These are phyloP conservation scores for Acarospora socialis DNA, from an alignment of 2,329 filamentous ascomycete genomes.

Conservation along the genomic window DNA sequence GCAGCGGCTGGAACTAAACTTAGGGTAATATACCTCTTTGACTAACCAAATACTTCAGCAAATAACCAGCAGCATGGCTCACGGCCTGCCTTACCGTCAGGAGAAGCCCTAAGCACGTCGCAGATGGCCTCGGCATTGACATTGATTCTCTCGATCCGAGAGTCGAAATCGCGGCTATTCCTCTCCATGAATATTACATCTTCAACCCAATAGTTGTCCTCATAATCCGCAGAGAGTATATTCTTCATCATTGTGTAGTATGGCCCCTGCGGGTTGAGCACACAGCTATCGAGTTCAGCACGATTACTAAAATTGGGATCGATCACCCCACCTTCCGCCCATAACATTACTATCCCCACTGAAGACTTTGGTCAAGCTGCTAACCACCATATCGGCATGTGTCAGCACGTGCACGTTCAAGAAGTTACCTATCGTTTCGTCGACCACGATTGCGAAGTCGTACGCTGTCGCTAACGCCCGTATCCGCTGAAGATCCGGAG, in stretches of 20 bases:
- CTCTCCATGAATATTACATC: slow-evolving; percentile 90
- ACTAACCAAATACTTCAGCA: slow-evolving; percentile 33
- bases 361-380: slow-evolving; percentile 92
- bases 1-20: slow-evolving; percentile 51
- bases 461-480: slow-evolving; percentile 64
- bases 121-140: slow-evolving; percentile 72
- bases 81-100: slow-evolving; percentile 28
- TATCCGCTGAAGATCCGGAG: slow-evolving; percentile 74
- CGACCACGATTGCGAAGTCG: slow-evolving; percentile 79
- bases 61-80: not conserved
- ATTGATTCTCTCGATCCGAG: slow-evolving; percentile 73
- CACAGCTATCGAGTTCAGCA: slow-evolving; percentile 27
- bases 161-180: slow-evolving; percentile 84
- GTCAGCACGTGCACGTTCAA: slow-evolving; percentile 88
- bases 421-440: slow-evolving; percentile 95
- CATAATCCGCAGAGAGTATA: slow-evolving; percentile 51
- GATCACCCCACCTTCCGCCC: slow-evolving; percentile 54
- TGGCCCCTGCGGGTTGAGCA: slow-evolving; percentile 51
- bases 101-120: slow-evolving; percentile 48
- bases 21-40: slow-evolving; percentile 76
- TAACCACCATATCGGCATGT: slow-evolving; percentile 81
- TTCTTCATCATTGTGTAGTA: slow-evolving; percentile 58
- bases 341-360: slow-evolving; percentile 97
- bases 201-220: slow-evolving; percentile 89
- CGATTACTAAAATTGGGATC: not conserved